phyloP scores from a whole-genome alignment of 2,329 filamentous ascomycete genomes.

The Capronia epimyces region DNA sequence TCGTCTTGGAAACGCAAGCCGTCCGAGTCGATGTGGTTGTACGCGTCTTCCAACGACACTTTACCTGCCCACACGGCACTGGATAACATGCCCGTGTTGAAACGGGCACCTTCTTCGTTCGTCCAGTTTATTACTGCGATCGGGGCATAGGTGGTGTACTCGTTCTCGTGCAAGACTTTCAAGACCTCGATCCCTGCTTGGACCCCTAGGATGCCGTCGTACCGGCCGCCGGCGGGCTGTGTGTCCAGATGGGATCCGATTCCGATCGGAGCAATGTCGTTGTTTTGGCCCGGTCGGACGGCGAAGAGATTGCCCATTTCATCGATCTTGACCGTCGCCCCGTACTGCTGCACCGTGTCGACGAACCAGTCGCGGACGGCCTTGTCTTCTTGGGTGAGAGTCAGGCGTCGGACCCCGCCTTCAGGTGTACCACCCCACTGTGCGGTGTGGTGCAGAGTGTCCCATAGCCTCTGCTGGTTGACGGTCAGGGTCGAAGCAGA shows the following conservation, averaged over 20 bases:
- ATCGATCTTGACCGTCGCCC: conserved; percentile 64
- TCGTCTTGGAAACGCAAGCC: conserved; percentile 57
- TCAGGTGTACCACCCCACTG: conserved; percentile 6
- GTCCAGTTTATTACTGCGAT: conserved; percentile 75
- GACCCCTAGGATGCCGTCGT: conserved; percentile 72
- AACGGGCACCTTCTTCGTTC: conserved; percentile 75
- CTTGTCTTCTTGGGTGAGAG: conserved; percentile 66
- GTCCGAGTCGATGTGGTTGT: conserved; percentile 55
- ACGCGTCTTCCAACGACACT: conserved; percentile 58
- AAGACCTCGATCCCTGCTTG: conserved; percentile 68
- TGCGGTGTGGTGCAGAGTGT: conserved; percentile 5
- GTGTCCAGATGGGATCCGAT: conserved; percentile 63
- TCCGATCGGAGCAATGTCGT: conserved; percentile 58
- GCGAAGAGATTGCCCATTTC: conserved; percentile 78
- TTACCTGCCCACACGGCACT: conserved; percentile 72
- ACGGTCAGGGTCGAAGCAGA: neutral
- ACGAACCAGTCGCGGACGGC: conserved; percentile 70
- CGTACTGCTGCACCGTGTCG: conserved; percentile 55
- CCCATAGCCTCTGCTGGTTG: neutral
- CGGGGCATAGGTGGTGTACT: conserved; percentile 62
- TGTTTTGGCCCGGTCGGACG: conserved; percentile 56
- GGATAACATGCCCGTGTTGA: conserved; percentile 67
- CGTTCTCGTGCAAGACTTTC: conserved; percentile 59
- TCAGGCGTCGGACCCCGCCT: conserved; percentile 50
- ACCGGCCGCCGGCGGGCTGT: conserved; percentile 53